Evolutionary conservation across 805 yeast species (phyloP), one percentile per base, ranked within the genome.

Genomic region (Kluyveromyces siamensis): DNA sequence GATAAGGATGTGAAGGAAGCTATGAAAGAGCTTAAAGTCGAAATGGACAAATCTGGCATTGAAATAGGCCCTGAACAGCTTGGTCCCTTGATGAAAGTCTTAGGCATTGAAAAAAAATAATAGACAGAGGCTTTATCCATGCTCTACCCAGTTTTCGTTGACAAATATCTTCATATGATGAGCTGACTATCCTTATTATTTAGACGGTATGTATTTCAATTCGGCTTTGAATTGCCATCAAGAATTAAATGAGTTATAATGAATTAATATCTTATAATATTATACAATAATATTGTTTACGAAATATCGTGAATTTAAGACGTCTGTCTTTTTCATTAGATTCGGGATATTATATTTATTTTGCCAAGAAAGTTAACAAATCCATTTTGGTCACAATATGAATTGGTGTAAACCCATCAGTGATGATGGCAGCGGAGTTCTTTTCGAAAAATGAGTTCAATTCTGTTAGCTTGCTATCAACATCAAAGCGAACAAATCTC

Each of bases 351-450:
- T 14, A 27, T 35, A 40, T 36, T 47, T 47, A 43, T 33, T 38
- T 55, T 53, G 68, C 62, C 49, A 71, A 63, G 55, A 70, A 72
- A 51, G 84, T 77, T 58, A 87, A 73, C 65, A 87, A 74, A 67
- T 87, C 96, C 61, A 87, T 91, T 73, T 87, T 87, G 51, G 96
- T 87, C 50, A 86, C 96, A 51, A 87, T 83, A 65, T 87, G 91
- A 43, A 85, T 74, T 44, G 95, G 93, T 60, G 76, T 82, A 61
- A 75, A 72, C 39, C 81, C 81, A 59, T 84, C 90, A 43, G 95
- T 86, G 50, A 87, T 85, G 58, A 87, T 78, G 37, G 93, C 95
- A 55, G 86, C 81, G 11, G 95, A 84, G 68, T 85, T 83, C 60
- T 82, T 85, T 71, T 87, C 96, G 58, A 87, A 87, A 69, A 87